Percentiles rank a stretch among this genome's conserved stretches.
Evolutionary conservation across 768 basidiomycete species (phyloP).

Genomic region (Tulasnella sp.): DNA sequence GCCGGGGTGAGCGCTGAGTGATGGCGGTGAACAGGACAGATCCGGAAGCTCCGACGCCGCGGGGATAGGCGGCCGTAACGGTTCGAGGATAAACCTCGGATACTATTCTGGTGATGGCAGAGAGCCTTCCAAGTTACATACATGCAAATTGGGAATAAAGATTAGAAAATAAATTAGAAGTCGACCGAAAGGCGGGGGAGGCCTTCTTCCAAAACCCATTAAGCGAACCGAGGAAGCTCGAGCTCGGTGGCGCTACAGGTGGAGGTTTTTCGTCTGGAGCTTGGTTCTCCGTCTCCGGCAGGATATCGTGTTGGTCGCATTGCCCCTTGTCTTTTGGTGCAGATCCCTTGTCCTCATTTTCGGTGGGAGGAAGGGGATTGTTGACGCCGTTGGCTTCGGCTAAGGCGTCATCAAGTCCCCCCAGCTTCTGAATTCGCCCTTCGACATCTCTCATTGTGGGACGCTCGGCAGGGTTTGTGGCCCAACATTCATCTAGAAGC

Average conservation of each 20-base stretch:
- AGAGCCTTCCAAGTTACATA: too few species aligned
- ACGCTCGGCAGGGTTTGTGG: not conserved
- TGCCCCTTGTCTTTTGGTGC: not conserved
- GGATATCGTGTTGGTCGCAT: not conserved
- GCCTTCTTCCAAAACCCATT: too few species aligned
- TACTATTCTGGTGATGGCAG: too few species aligned
- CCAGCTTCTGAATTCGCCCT: not conserved
- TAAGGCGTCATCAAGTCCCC: not conserved
- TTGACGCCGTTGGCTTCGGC: not conserved
- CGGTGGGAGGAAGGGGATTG: not conserved
- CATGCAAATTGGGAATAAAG: too few species aligned
- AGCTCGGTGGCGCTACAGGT: not conserved
- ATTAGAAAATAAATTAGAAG: too few species aligned
- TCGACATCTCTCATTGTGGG: not conserved
- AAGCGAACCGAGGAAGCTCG: not conserved
- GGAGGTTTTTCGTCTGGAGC: not conserved
- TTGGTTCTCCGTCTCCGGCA: not conserved
- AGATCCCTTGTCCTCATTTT: not conserved
- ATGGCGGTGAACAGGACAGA: too few species aligned
- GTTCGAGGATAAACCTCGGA: too few species aligned
- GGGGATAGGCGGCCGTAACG: too few species aligned
- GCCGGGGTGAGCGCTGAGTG: too few species aligned
- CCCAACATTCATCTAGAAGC: not conserved
- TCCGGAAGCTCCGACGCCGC: too few species aligned
- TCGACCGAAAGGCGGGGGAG: too few species aligned